Conservation (phyloP, 2,329 filamentous ascomycete genomes). For the Madurella fahalii region DNA sequence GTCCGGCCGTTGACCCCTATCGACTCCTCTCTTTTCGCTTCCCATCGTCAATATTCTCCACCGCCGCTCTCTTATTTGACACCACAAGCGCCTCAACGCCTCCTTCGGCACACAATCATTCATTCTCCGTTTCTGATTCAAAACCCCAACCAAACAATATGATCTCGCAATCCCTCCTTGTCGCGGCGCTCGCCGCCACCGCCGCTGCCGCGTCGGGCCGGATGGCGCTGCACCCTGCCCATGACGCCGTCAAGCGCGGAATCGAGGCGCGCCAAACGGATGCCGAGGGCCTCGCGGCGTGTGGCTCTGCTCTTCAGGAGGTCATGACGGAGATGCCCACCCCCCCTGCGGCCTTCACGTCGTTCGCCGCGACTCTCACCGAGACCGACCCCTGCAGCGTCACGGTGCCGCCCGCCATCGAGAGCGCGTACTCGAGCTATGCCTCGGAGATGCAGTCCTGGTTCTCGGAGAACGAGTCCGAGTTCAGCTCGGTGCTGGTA, state of each 20-base stretch:
- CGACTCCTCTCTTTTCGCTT: too few relatives aligned
- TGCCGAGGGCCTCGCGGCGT: conserved; percentile 13
- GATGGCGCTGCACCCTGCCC: conserved; percentile 7
- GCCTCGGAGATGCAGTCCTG: conserved; percentile 23
- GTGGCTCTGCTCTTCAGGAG: conserved; percentile 20
- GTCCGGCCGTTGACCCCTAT: too few relatives aligned
- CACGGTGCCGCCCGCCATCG: conserved; percentile 25
- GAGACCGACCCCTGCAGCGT: conserved; percentile 26
- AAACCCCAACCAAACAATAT: conserved; percentile 14
- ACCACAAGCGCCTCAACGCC: too few relatives aligned
- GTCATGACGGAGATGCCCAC: conserved; percentile 26
- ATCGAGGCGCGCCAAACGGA: conserved; percentile 27
- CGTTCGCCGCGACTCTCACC: conserved; percentile 19
- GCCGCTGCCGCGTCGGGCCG: conserved; percentile 19
- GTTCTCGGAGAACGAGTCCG: conserved; percentile 21
- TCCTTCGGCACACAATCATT: too few relatives aligned
- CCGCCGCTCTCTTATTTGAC: too few relatives aligned
- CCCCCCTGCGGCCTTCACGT: conserved; percentile 20
- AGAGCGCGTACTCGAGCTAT: conserved; percentile 22
- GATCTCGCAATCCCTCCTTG: conserved; percentile 24
- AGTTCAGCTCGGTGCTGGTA: conserved; percentile 22
- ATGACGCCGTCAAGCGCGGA: conserved; percentile 15
- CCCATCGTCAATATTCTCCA: too few relatives aligned
- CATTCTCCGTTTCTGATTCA: not conserved
- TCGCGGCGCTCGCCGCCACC: conserved; percentile 25